phyloP scores from a whole-genome alignment of 2,329 filamentous ascomycete species.

The Microsporum canis region DNA sequence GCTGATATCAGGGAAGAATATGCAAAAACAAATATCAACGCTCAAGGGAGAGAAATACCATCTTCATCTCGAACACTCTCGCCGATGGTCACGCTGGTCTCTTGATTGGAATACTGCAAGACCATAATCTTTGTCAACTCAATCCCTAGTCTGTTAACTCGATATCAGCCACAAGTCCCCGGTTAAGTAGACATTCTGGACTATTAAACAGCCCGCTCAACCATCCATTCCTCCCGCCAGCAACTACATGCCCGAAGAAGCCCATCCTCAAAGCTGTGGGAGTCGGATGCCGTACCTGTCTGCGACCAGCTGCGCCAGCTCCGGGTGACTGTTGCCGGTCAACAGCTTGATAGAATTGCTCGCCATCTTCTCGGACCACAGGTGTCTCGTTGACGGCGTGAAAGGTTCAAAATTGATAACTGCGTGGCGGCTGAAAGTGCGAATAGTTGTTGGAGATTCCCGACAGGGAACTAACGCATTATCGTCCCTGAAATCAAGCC shows the following conservation, averaged over 20 bases:
- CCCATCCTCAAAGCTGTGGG: neutral
- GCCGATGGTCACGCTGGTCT: constrained; percentile 67
- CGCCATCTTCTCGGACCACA: constrained; percentile 42
- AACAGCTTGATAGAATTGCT: constrained; percentile 64
- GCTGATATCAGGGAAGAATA: neutral
- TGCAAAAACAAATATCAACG: neutral
- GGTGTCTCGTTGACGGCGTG: neutral
- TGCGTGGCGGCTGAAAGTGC: neutral
- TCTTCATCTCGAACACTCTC: constrained; percentile 96
- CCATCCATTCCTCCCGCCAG: neutral
- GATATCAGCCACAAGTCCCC: constrained; percentile 9
- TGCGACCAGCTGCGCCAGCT: constrained; percentile 58
- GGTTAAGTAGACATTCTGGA: neutral
- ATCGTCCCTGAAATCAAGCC: neutral
- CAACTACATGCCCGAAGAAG: neutral
- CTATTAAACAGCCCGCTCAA: neutral
- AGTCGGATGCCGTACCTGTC: constrained; percentile 42
- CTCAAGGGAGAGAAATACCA: constrained; percentile 40
- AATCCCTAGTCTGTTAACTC: constrained; percentile 46
- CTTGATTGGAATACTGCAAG: constrained; percentile 55
- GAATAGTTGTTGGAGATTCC: neutral
- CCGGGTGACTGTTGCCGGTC: constrained; percentile 63
- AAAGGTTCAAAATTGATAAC: neutral
- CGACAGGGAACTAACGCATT: neutral
- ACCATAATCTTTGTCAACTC: constrained; percentile 59